These are phyloP conservation scores for Brasenia schreberi DNA, from an alignment of 164 flowering plant genomes.

Conservation along the genomic window DNA sequence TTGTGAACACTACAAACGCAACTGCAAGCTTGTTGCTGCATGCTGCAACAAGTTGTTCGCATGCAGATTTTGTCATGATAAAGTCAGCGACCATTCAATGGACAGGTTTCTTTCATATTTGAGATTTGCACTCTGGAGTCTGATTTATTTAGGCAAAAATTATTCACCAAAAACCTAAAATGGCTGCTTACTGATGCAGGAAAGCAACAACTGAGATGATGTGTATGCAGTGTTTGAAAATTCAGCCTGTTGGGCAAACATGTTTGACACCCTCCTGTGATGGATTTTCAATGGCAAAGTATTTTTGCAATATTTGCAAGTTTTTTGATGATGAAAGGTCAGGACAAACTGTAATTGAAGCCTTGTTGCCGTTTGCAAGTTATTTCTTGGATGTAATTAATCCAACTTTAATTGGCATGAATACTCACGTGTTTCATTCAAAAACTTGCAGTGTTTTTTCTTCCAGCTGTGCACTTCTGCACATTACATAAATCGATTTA, in stretches of 20 bases:
- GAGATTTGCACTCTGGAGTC: background rate
- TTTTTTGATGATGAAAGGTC: slow-evolving; percentile 97
- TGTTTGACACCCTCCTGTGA: slow-evolving; percentile 77
- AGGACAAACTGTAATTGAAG: background rate
- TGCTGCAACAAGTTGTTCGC: slow-evolving; percentile 84
- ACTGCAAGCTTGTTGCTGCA: slow-evolving; percentile 82
- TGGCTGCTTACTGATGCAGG: slow-evolving; percentile 21
- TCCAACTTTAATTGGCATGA: background rate
- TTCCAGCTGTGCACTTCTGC: background rate
- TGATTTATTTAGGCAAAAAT: too few species aligned
- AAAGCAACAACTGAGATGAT: slow-evolving; percentile 88
- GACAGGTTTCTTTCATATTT: slow-evolving; percentile 42
- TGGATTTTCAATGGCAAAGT: slow-evolving; percentile 76
- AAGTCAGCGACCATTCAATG: slow-evolving; percentile 91
- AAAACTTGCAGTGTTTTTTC: background rate
- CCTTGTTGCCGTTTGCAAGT: background rate
- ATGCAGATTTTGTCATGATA: slow-evolving; percentile 92
- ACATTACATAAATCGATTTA: too few species aligned
- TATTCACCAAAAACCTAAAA: too few species aligned
- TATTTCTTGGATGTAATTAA: too few species aligned
- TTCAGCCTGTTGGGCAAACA: slow-evolving; percentile 73
- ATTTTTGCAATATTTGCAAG: slow-evolving; percentile 81
- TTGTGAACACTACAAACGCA: slow-evolving; percentile 93
- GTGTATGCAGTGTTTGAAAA: slow-evolving; percentile 82
- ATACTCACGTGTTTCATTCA: background rate